Evolutionary conservation across 2,329 filamentous ascomycete genomes (phyloP).

Genomic region (Sporothrix protearum): DNA sequence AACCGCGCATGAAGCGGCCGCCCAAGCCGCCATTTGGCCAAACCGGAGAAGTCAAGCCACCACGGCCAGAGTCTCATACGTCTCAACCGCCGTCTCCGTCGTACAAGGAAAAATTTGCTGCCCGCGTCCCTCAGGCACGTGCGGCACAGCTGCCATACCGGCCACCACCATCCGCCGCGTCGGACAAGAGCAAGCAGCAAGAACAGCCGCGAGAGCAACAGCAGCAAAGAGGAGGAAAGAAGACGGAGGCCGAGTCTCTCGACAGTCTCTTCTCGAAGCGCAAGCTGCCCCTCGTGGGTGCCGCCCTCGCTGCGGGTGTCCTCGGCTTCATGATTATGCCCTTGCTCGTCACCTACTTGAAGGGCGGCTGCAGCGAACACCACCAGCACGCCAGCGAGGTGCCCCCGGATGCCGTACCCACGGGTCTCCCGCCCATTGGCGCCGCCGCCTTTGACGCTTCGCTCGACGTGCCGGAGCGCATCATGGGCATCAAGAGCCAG

Average conservation of each 20-base stretch:
- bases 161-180: neutral
- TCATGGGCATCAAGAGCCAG: constrained; percentile 53
- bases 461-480: constrained; percentile 55
- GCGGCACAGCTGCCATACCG: neutral
- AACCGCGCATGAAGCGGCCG: constrained; percentile 35
- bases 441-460: constrained; percentile 57
- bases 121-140: neutral
- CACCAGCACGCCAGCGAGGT: constrained; percentile 20
- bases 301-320: constrained; percentile 29
- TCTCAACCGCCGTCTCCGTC: neutral
- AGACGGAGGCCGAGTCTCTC: constrained; percentile 27
- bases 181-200: neutral
- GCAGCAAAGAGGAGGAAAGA: neutral
- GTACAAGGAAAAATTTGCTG: neutral
- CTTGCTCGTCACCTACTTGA: constrained; percentile 26
- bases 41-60: neutral
- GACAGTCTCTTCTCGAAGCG: constrained; percentile 32
- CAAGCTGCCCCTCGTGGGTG: constrained; percentile 28
- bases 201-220: neutral
- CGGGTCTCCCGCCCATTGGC: constrained; percentile 39
- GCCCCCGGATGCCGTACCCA: constrained; percentile 20
- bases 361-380: constrained; percentile 23
- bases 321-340: constrained; percentile 29
- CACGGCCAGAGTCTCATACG: neutral
- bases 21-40: neutral